These are phyloP conservation scores for Exophiala sp. DNA, from an alignment of 2,329 filamentous ascomycete species.

Conservation along the genomic window DNA sequence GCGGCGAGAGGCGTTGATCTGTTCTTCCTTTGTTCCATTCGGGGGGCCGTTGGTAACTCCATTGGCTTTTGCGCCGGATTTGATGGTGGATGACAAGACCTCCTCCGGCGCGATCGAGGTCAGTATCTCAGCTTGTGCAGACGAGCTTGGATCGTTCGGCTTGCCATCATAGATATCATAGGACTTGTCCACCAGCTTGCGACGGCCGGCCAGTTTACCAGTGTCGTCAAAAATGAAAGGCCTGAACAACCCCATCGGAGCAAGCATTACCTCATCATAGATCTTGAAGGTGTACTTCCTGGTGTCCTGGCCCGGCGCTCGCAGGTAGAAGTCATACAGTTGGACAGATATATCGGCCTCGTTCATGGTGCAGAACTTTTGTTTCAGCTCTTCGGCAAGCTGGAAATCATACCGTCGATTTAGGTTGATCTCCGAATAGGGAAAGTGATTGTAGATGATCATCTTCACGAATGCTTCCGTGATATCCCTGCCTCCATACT, in stretches of 20 bases:
- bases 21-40: conserved; percentile 48
- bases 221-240: conserved; percentile 71
- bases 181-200: conserved; percentile 77
- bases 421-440: conserved; percentile 90
- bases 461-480: conserved; percentile 95
- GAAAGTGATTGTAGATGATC: conserved; percentile 95
- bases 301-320: conserved; percentile 80
- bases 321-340: conserved; percentile 81
- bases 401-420: conserved; percentile 85
- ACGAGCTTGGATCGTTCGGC: conserved; percentile 82
- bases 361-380: conserved; percentile 84
- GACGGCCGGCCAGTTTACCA: conserved; percentile 69
- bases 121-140: conserved; percentile 68
- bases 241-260: conserved; percentile 90
- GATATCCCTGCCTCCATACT: conserved; percentile 86
- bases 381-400: conserved; percentile 91
- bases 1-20: conserved; percentile 62
- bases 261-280: conserved; percentile 92
- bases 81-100: conserved; percentile 27
- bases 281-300: conserved; percentile 93
- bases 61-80: conserved; percentile 35
- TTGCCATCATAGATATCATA: conserved; percentile 91
- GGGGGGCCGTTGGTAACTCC: conserved; percentile 31
- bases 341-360: conserved; percentile 86
- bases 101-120: conserved; percentile 44